A percentile compares a stretch with the other conserved stretches of the same genome.
phyloP scores from a whole-genome alignment of 306 rosid genomes.

The Arachis hypogaea region DNA sequence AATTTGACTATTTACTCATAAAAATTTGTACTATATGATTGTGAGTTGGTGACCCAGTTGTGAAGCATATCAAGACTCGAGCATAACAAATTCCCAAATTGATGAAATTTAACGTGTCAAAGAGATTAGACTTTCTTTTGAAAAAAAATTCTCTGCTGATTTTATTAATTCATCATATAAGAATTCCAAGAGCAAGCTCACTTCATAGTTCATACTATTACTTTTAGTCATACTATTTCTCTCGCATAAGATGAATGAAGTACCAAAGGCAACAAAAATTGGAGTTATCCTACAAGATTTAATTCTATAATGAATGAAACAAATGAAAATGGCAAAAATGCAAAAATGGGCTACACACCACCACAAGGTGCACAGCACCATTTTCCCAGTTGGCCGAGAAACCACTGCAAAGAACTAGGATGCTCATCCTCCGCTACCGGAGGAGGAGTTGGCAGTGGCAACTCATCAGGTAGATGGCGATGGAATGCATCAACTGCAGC shows the following conservation, averaged over 20 bases:
- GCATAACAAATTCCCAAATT: too few species aligned
- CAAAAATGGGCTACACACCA: conserved; percentile 46
- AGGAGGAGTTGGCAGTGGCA: conserved; percentile 64
- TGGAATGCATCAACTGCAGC: conserved; percentile 93
- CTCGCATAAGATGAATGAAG: conserved; percentile 56
- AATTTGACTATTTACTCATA: too few species aligned
- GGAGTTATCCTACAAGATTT: conserved; percentile 6
- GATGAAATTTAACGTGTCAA: too few species aligned
- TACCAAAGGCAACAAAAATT: conserved; percentile 28
- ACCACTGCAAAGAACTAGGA: conserved; percentile 60
- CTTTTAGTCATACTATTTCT: conserved; percentile 18
- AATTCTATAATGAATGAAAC: conserved; percentile 33
- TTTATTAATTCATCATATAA: too few species aligned
- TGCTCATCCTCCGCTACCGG: conserved; percentile 51
- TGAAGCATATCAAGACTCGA: too few species aligned
- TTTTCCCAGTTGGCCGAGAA: conserved; percentile 60
- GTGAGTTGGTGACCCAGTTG: too few species aligned
- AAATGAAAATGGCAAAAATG: conserved; percentile 15
- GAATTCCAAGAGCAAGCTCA: too few species aligned
- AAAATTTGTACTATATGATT: too few species aligned
- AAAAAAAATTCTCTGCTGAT: too few species aligned
- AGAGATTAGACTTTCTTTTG: too few species aligned
- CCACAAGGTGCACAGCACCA: conserved; percentile 77
- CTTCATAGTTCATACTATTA: neutral
- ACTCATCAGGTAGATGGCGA: conserved; percentile 75